phyloP scores from a whole-genome alignment of 305 asterid genomes.

The Fraxinus albicans region DNA sequence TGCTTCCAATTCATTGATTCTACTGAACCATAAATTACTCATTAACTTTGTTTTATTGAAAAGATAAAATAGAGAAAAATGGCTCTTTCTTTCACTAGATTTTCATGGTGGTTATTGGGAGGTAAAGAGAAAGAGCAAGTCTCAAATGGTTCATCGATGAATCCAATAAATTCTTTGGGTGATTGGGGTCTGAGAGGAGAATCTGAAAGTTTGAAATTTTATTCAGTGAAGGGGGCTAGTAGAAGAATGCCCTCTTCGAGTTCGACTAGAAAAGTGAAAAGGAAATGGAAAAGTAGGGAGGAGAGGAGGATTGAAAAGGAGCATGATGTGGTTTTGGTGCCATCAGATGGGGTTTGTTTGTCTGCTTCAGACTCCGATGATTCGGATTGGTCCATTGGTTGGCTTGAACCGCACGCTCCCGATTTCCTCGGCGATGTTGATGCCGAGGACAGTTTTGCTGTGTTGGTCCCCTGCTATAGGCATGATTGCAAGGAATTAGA shows the following conservation, averaged over 20 bases:
- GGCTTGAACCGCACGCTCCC: conserved; percentile 92
- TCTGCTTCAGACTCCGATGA: conserved; percentile 91
- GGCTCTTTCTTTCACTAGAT: conserved; percentile 71
- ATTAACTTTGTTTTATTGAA: conserved; percentile 7
- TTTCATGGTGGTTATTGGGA: conserved; percentile 74
- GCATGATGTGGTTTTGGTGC: conserved; percentile 79
- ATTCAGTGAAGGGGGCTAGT: conserved; percentile 47
- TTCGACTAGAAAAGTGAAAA: conserved; percentile 58
- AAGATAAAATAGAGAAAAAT: conserved; percentile 22
- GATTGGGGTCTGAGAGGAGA: conserved; percentile 76
- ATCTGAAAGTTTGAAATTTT: conserved; percentile 53
- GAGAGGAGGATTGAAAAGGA: conserved; percentile 75
- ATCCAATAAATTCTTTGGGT: conserved; percentile 55
- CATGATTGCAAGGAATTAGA: conserved; percentile 43
- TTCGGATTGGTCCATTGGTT: conserved; percentile 95
- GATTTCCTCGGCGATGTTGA: conserved; percentile 74
- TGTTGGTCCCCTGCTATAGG: conserved; percentile 91
- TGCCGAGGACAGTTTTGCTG: conserved; percentile 78
- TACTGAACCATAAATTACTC: not conserved
- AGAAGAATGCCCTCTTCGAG: conserved; percentile 43
- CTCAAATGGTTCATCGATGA: conserved; percentile 51
- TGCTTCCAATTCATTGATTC: conserved; percentile 22
- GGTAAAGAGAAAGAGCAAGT: conserved; percentile 73
- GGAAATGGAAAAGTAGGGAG: conserved; percentile 85
- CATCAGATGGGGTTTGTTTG: conserved; percentile 80